Conservation (phyloP, 805 yeast genomes). For the Hanseniaspora meyeri region DNA sequence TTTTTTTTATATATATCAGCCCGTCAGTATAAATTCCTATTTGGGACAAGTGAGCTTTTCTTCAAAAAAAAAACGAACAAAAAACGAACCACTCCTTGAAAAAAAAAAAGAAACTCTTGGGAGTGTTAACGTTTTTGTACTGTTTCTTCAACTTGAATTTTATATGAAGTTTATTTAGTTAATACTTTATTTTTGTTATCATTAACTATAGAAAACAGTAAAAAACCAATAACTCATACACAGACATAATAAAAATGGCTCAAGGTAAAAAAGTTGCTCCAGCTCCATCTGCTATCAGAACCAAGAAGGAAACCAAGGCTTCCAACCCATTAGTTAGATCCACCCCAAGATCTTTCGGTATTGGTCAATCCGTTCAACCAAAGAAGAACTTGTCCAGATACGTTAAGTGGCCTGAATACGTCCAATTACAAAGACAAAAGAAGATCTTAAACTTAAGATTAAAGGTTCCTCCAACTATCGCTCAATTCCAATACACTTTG, state of each 20-base stretch:
- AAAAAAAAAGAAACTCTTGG: too few relatives aligned
- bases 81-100: too few relatives aligned
- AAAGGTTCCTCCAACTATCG: conserved; percentile 97
- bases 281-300: conserved; percentile 84
- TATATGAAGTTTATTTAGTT: too few relatives aligned
- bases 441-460: conserved; percentile 89
- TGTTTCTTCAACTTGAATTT: too few relatives aligned
- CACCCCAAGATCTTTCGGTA: conserved; percentile 86
- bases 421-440: conserved; percentile 97
- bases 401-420: conserved; percentile 98
- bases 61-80: not conserved
- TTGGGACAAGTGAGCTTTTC: not conserved
- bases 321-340: conserved; percentile 83
- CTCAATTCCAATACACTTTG: conserved; percentile 90
- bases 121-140: too few relatives aligned
- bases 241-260: conserved; percentile 23
- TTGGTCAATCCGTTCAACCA: conserved; percentile 92
- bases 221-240: not conserved
- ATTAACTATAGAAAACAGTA: not conserved
- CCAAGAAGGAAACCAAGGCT: conserved; percentile 43
- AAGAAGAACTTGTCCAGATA: conserved; percentile 92
- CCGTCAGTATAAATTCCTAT: too few relatives aligned
- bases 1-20: not conserved
- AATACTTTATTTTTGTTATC: too few relatives aligned
- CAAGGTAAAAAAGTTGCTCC: conserved; percentile 87